Base-by-base conservation (phyloP, 441 rosid genomes). In the Omphalea diandra region DNA sequence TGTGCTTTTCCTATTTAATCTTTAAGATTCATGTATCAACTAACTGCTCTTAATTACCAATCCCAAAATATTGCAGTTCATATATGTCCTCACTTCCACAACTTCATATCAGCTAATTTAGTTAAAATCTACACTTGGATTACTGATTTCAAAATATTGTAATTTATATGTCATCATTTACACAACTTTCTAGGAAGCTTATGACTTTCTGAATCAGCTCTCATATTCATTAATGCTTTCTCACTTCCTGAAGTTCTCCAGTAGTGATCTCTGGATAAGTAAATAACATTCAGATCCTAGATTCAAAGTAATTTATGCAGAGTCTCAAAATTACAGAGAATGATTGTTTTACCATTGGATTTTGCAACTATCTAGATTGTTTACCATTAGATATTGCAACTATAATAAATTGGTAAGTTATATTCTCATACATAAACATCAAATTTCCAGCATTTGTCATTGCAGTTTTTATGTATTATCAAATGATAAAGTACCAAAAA, bases 251-350 rank as follows among this genome's bases (percentile, higher is more conserved):
- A 56, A 36, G 31, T 52, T 66, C 59, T 35, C 46, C 31, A 15
- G 11, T 8, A 65, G 36, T 26, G 31, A 33, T 22, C 47, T 52
- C 47, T 18, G 12, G 20, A 33, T 50, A 38, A 52, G 0, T 31
- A 50, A 11, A 50, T 32, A 33, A 46, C 12, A 2, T 40, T 8
- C 36, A 38, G 12, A 10, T n/a, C n/a, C n/a, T n/a, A n/a, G n/a
- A n/a, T n/a, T n/a, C n/a, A n/a, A n/a, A 41, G 20, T 8, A 66
- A 63, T 44, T 68, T 41, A 35, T 67, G 15, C 40, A 38, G 49
- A 20, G 32, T 31, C 27, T 43, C 41, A 20, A 24, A 31, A 54
- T 71, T 53, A 41, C n/a, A 5, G 43, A 26, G 4, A 50, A 49
- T 20, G 7, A 35, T 20, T 33, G 5, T 33, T 11, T 46, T 3